phyloP scores from a whole-genome alignment of 2,329 filamentous ascomycete genomes.

The Claviceps spartinae region DNA sequence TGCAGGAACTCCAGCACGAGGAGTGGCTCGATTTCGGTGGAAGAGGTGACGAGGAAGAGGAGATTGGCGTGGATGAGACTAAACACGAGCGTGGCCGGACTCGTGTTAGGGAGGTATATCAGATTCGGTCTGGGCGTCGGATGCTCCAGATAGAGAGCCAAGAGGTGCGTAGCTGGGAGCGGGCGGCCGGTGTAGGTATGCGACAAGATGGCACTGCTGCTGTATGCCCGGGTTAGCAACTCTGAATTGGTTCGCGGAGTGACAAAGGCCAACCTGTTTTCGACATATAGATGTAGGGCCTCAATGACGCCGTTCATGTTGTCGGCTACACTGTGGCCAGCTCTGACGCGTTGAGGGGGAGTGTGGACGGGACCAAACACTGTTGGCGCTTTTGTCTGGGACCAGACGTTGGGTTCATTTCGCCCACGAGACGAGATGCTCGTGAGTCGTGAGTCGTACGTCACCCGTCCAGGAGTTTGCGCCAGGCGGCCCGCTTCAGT shows the following conservation, averaged over 20 bases:
- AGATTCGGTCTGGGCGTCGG: constrained; percentile 69
- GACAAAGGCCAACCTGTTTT: constrained; percentile 57
- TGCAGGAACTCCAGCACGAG: constrained; percentile 90
- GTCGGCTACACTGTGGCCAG: constrained; percentile 11
- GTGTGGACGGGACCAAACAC: neutral
- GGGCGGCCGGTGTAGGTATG: constrained; percentile 79
- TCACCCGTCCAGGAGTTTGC: too few species aligned
- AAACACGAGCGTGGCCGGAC: constrained; percentile 78
- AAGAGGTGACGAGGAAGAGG: constrained; percentile 73
- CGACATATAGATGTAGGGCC: constrained; percentile 93
- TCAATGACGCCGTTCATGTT: constrained; percentile 81
- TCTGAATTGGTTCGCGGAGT: neutral
- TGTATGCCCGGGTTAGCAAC: neutral
- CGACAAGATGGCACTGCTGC: constrained; percentile 58
- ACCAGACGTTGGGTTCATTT: too few species aligned
- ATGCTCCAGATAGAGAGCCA: constrained; percentile 79
- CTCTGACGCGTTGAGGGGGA: neutral
- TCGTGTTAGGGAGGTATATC: constrained; percentile 69
- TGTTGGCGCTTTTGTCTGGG: too few species aligned
- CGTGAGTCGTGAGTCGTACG: too few species aligned
- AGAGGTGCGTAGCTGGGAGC: constrained; percentile 58
- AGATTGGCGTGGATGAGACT: constrained; percentile 78
- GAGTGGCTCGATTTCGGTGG: constrained; percentile 75
- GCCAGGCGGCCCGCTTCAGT: too few species aligned
- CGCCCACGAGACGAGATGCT: too few species aligned